Percentiles rank a stretch among this genome's conserved stretches.
These are phyloP conservation scores for Artemisia tridentata DNA, from an alignment of 129 eudicot species.

Conservation along the genomic window DNA sequence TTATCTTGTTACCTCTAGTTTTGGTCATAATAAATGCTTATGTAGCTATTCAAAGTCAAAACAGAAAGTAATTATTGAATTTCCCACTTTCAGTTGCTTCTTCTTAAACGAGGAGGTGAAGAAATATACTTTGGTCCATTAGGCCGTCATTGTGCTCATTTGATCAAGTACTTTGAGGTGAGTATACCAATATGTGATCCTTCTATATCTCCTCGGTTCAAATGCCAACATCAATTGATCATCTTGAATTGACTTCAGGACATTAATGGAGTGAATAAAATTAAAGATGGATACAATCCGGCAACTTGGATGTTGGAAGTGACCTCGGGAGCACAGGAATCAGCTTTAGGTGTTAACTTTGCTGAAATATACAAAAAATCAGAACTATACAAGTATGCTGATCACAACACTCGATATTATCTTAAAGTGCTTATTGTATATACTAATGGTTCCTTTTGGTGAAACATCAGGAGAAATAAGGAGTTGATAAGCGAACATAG, in stretches of 20 bases:
- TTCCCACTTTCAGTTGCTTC: conserved; percentile 45
- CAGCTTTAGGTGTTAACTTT: conserved; percentile 54
- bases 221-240: conserved; percentile 1
- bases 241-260: conserved; percentile 32
- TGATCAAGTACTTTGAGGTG: conserved; percentile 81
- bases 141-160: conserved; percentile 58
- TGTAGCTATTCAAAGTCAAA: background rate
- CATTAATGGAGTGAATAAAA: conserved; percentile 48
- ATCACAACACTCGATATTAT: conserved; percentile 7
- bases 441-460: background rate
- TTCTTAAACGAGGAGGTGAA: conserved; percentile 75
- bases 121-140: conserved; percentile 76
- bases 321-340: conserved; percentile 67
- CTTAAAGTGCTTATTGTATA: background rate
- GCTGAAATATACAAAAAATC: conserved; percentile 56
- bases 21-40: background rate
- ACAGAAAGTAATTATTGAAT: background rate
- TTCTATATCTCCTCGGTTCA: background rate
- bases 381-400: conserved; percentile 50
- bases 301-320: conserved; percentile 88
- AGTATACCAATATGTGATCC: conserved; percentile 19
- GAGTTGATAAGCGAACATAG: conserved; percentile 54
- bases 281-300: conserved; percentile 71
- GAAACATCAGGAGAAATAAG: conserved; percentile 63
- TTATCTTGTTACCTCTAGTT: background rate